Evolutionary conservation across 805 yeast species (phyloP).

Genomic region (Isabelozyma gotoi): DNA sequence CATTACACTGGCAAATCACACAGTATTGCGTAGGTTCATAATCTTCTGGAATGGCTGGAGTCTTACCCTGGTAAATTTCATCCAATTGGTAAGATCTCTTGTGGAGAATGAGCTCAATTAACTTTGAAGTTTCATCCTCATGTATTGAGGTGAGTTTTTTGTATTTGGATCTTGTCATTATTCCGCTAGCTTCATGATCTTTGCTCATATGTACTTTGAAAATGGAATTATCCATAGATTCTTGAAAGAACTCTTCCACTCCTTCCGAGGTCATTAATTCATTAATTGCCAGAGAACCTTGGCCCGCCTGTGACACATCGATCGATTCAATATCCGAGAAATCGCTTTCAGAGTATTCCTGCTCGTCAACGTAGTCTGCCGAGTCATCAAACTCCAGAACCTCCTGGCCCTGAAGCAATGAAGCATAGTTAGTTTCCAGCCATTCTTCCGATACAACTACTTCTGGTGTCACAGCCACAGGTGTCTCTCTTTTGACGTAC

Average conservation of each 20-base stretch:
- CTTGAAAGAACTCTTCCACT: slow-evolving; percentile 21
- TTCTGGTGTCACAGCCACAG: slow-evolving; percentile 13
- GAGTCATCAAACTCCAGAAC: neutral
- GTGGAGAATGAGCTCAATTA: slow-evolving; percentile 9
- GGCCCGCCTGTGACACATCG: neutral
- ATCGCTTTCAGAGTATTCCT: slow-evolving; percentile 3
- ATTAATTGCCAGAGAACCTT: slow-evolving; percentile 6
- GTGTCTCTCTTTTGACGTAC: slow-evolving; percentile 23
- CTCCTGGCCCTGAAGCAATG: neutral
- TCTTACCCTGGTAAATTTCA: neutral
- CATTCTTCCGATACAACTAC: slow-evolving; percentile 19
- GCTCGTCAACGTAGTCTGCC: slow-evolving; percentile 12
- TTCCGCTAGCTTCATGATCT: slow-evolving; percentile 12
- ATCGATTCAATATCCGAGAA: slow-evolving; percentile 5
- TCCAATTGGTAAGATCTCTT: slow-evolving; percentile 5
- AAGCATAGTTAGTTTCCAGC: slow-evolving; percentile 6
- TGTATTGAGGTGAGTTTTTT: neutral
- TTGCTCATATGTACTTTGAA: slow-evolving; percentile 27
- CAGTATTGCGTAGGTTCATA: slow-evolving; percentile 39
- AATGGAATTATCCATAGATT: slow-evolving; percentile 12
- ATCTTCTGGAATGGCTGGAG: neutral
- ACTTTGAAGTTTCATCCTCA: slow-evolving; percentile 8
- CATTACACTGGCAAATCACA: slow-evolving; percentile 76
- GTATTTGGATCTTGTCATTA: slow-evolving; percentile 36
- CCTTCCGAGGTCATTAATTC: slow-evolving; percentile 27